Conservation (phyloP, 2,329 filamentous ascomycete species). For the Metarhizium sp. region DNA sequence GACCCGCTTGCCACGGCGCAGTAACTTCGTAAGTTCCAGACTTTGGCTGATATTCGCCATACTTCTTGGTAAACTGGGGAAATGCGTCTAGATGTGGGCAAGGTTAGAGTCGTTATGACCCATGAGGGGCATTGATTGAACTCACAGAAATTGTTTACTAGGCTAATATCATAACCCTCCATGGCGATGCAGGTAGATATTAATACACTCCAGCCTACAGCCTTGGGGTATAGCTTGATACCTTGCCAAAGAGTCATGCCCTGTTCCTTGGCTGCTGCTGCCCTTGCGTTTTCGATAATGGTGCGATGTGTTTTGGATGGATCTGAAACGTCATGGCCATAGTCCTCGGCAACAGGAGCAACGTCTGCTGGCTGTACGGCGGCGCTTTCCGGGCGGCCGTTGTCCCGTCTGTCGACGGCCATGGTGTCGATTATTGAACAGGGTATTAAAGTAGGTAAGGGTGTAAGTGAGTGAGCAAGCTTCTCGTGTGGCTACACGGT, state of each 20-base stretch:
- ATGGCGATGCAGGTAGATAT: slow-evolving; percentile 89
- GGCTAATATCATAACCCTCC: slow-evolving; percentile 79
- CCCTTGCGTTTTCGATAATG: slow-evolving; percentile 25
- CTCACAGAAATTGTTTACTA: slow-evolving; percentile 72
- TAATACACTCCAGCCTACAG: slow-evolving; percentile 71
- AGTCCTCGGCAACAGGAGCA: slow-evolving; percentile 4
- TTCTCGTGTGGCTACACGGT: background rate
- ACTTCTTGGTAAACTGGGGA: slow-evolving; percentile 48
- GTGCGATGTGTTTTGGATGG: slow-evolving; percentile 16
- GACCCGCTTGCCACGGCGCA: slow-evolving; percentile 51
- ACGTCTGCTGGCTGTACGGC: slow-evolving; percentile 7
- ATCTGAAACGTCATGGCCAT: slow-evolving; percentile 10
- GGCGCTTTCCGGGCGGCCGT: background rate
- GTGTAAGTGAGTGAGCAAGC: background rate
- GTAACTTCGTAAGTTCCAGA: slow-evolving; percentile 43
- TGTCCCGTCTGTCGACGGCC: background rate
- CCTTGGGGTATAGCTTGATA: slow-evolving; percentile 76
- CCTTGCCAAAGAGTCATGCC: slow-evolving; percentile 67
- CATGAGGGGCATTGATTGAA: background rate
- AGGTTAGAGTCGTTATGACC: background rate
- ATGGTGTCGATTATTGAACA: background rate
- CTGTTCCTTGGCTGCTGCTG: slow-evolving; percentile 52
- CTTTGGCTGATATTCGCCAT: slow-evolving; percentile 36
- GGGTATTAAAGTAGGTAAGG: background rate
- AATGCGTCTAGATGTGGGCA: slow-evolving; percentile 34